Evolutionary conservation across 306 rosid genomes (phyloP).

Genomic region (Luffa aegyptiaca): DNA sequence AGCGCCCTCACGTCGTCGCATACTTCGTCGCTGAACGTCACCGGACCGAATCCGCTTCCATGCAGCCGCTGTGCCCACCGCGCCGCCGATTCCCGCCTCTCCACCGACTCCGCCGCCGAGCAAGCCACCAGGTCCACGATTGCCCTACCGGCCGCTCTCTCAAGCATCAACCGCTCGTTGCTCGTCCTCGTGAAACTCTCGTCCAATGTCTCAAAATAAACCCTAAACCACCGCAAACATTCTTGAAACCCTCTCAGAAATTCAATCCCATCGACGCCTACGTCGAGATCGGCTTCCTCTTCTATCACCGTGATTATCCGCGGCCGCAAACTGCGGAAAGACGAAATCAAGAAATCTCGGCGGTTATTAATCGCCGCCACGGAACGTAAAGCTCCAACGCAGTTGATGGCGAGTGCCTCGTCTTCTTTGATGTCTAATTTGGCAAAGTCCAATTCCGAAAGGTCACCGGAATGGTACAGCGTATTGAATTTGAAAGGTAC

Average conservation of each 20-base stretch:
- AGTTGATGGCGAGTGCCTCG: slow-evolving; percentile 75
- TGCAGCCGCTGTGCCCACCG: slow-evolving; percentile 67
- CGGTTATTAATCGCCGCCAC: slow-evolving; percentile 31
- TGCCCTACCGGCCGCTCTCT: slow-evolving; percentile 73
- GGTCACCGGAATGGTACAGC: slow-evolving; percentile 61
- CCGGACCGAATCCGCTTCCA: slow-evolving; percentile 49
- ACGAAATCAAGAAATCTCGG: slow-evolving; percentile 40
- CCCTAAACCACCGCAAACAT: slow-evolving; percentile 93
- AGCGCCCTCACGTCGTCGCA: slow-evolving; percentile 79
- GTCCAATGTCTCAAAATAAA: slow-evolving; percentile 80
- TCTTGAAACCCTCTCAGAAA: slow-evolving; percentile 70
- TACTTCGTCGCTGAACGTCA: slow-evolving; percentile 74
- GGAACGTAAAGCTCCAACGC: slow-evolving; percentile 58
- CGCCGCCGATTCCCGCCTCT: slow-evolving; percentile 61
- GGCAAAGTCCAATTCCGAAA: slow-evolving; percentile 43
- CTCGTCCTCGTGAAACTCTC: slow-evolving; percentile 75
- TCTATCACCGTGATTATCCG: slow-evolving; percentile 71
- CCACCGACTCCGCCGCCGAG: slow-evolving; percentile 41
- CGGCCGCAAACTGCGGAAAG: slow-evolving; percentile 51
- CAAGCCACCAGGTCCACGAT: slow-evolving; percentile 80
- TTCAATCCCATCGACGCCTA: slow-evolving; percentile 67
- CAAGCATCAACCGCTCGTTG: slow-evolving; percentile 75
- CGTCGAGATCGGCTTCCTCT: slow-evolving; percentile 86
- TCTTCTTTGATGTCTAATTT: slow-evolving; percentile 57
- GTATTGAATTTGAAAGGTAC: slow-evolving; percentile 82